Base-by-base conservation (phyloP, 306 rosid species). In the Malus sylvestris region DNA sequence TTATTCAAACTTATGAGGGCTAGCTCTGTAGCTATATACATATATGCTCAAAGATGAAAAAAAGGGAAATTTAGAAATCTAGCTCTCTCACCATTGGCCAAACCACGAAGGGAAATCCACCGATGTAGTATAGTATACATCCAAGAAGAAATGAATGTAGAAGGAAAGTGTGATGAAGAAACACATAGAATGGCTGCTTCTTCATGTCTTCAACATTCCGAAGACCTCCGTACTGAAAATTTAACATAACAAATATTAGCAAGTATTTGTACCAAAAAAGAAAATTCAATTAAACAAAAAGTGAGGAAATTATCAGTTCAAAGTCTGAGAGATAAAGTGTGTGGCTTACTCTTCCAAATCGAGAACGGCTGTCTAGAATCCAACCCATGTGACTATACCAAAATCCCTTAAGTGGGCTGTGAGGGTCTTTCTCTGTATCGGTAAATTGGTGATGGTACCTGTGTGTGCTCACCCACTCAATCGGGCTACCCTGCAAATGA, bases 401-500 rank as follows among this genome's bases (percentile, higher is more conserved):
- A 76, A 93, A 93, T 38, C 98, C 96, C 79, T 89, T 93, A 15
- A 27, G 77, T 27, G 98, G 97, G 75, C 93, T 91, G 81, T 93
- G 97, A 57, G 92, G 92, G 73, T 93, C 98, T 84, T 84, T 87
- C 65, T 89, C 93, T 23, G 97, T 83, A 80, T 93, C 98, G 73
- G 93, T 87, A 60, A 84, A 93, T 59, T 88, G 98, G 78, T 93
- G 98, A 25, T 93, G 97, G 76, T 83, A 91, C 71, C 98, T 89
- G 70, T 93, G 97, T 12, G 98, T 91, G 83, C 98, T 93, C 30
- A 93, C 98, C 97, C 98, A 93, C 63, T 91, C 96, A 53, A 87
- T 87, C 40, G 98, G 98, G 67, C 81, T 89, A 12, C 96, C 98
- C 98, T 93, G 61, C 80, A 82, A 32, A 35, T 3, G 70, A 53